Base-by-base conservation (phyloP, 2,329 filamentous ascomycete species). In the Plenodomus lindquistii region DNA sequence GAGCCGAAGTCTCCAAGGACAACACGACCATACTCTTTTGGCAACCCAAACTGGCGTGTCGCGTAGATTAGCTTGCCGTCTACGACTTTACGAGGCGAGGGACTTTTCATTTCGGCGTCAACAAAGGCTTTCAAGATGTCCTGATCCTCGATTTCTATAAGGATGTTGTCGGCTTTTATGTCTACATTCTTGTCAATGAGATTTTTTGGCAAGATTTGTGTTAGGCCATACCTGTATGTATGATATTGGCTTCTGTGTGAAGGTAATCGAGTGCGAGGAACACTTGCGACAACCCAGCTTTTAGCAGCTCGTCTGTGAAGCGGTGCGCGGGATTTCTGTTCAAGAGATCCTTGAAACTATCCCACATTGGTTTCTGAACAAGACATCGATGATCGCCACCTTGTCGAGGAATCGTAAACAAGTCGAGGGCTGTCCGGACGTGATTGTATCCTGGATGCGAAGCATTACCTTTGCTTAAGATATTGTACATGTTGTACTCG, bases 121-220 rank as follows among this genome's bases (percentile, higher is more conserved):
- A 62, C 59, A 50, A 75, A 75, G 9, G 50, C 57, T 22, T 70
- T 50, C 19, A 76, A 57, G 2, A 75, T 67, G 1, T 54, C 49
- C 6, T 57, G 44, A 48, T 76, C 73, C n/a, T 62, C 60, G 41
- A 70, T 67, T 42, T 63, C 67, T 24, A 69, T 61, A 3, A 77
- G 50, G 39, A 77, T 73, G 46, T 77, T 77, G 53, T 74, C 73
- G 2, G 62, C 60, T 43, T 77, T 77, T 47, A 79, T 75, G 39
- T 78, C 74, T 72, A 51, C 41, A 40, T 44, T 42, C 24, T 40
- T 39, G 35, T 42, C 8, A 37, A 44, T 15, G 45, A 22, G 11
- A 41, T 36, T 8, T 36, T 8, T 17, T 22, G 37, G 40, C 20
- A 37, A 46, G 16, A 37, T 13, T 24, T 45, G 11, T 19, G 13